Conservation (phyloP, 306 rosid genomes). For the Rosa chinensis region DNA sequence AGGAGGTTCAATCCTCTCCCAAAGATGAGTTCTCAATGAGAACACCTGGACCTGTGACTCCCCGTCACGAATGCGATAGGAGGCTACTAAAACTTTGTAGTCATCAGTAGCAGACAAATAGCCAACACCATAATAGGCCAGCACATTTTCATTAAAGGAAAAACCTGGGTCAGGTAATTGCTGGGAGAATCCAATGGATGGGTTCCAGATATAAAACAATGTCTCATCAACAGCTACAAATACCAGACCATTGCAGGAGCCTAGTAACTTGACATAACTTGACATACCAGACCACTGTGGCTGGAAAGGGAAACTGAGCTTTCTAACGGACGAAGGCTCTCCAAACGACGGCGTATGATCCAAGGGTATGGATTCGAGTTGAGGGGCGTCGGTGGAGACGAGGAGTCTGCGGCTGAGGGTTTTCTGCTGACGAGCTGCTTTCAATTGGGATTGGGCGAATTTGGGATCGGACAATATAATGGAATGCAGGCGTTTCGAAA, state of each 20-base stretch:
- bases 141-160: not conserved
- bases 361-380: not conserved
- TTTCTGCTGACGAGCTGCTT: not conserved
- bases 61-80: no score
- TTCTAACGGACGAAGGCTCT: not conserved
- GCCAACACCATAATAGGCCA: not conserved
- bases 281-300: no score
- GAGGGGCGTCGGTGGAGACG: not conserved
- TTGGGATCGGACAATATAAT: not conserved
- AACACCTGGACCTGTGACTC: not conserved
- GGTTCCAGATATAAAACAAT: not conserved
- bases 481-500: not conserved
- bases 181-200: not conserved
- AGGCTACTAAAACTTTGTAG: no score
- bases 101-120: not conserved
- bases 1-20: not conserved
- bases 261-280: not conserved
- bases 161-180: not conserved
- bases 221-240: no score
- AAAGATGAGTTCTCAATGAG: not conserved
- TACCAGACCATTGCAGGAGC: not conserved
- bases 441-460: not conserved
- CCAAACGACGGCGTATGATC: not conserved
- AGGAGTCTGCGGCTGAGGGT: not conserved
- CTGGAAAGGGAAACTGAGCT: not conserved